These are phyloP conservation scores for Wickerhamiella lipophila DNA, from an alignment of 805 yeast genomes.

Conservation along the genomic window DNA sequence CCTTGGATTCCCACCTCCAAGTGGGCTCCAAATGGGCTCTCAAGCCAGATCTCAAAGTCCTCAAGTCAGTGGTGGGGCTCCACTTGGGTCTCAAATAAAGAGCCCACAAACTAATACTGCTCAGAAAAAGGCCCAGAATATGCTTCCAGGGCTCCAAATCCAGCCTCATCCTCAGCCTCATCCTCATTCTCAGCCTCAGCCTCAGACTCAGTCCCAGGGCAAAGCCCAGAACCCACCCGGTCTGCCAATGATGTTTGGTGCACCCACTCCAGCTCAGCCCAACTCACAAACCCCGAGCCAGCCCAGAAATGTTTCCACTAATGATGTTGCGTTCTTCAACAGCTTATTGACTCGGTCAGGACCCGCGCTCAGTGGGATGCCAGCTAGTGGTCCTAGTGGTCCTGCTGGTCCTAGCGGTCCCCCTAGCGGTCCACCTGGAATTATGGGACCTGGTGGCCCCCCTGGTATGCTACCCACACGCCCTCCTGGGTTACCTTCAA, in stretches of 20 bases:
- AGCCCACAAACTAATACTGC: not conserved
- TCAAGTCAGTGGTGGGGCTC: not conserved
- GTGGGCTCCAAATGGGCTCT: no score
- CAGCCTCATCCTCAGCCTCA: no score
- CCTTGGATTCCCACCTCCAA: not conserved
- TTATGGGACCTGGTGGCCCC: no score
- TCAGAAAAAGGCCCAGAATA: not conserved
- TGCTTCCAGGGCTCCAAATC: not conserved
- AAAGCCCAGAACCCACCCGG: no score
- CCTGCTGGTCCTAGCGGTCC: no score
- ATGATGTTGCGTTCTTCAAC: slow-evolving; percentile 13
- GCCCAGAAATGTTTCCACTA: not conserved
- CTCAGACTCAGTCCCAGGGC: no score
- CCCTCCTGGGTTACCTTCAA: no score
- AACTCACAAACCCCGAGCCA: not conserved
- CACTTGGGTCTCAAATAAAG: not conserved
- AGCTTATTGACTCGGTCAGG: slow-evolving; percentile 11
- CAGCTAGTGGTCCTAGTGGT: no score
- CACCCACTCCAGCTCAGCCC: not conserved
- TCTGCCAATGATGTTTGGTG: not conserved
- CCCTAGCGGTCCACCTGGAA: no score
- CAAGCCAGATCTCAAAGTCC: not conserved
- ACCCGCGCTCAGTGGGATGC: not conserved
- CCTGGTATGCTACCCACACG: no score
- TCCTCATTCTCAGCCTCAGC: no score